A percentile compares a stretch with the other conserved stretches of the same genome.
These are phyloP conservation scores for Alectoria sarmentosa DNA, from an alignment of 495 filamentous ascomycete genomes.

Conservation along the genomic window DNA sequence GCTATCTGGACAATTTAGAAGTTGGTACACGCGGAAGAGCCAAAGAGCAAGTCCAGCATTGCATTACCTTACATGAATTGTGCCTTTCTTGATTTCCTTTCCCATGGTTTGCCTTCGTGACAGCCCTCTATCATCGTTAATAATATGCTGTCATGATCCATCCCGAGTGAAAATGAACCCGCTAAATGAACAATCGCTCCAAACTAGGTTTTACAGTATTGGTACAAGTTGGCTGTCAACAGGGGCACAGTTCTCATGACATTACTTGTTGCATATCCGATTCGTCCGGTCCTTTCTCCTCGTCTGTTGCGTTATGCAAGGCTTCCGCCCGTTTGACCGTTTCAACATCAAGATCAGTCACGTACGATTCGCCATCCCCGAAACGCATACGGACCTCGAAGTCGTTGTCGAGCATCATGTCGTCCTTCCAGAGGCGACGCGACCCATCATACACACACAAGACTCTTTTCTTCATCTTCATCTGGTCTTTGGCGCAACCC, in stretches of 20 bases:
- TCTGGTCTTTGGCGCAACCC: slow-evolving; percentile 83
- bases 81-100: neutral
- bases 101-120: neutral
- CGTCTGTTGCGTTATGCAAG: slow-evolving; percentile 64
- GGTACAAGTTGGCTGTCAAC: neutral
- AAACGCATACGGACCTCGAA: slow-evolving; percentile 87
- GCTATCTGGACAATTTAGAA: neutral
- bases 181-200: slow-evolving; percentile 4
- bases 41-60: neutral
- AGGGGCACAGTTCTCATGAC: neutral
- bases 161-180: neutral
- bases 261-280: neutral
- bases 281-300: slow-evolving; percentile 65
- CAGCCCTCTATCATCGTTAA: slow-evolving; percentile 1
- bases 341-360: slow-evolving; percentile 91
- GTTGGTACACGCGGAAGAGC: neutral
- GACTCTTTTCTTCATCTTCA: slow-evolving; percentile 97
- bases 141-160: neutral
- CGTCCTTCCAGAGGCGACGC: slow-evolving; percentile 88
- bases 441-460: slow-evolving; percentile 87
- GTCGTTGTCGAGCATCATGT: slow-evolving; percentile 96
- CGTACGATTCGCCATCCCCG: slow-evolving; percentile 56
- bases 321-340: slow-evolving; percentile 81
- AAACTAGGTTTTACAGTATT: slow-evolving; percentile 2
- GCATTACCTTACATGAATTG: neutral